These are phyloP conservation scores for Bacidia rubella DNA, from an alignment of 495 filamentous ascomycete species.

Conservation along the genomic window DNA sequence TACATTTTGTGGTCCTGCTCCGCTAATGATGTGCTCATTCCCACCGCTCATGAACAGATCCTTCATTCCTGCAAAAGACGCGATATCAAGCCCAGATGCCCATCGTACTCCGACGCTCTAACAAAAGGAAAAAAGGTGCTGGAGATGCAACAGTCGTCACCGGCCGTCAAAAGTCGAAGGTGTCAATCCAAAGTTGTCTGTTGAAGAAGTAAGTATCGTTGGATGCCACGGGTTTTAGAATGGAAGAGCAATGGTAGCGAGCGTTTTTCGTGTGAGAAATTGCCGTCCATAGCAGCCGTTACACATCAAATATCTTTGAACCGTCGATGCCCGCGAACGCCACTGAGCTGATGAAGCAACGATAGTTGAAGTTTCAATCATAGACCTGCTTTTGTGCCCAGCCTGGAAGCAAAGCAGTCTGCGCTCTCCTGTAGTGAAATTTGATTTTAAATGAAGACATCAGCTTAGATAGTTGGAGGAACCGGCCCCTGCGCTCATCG, in stretches of 20 bases:
- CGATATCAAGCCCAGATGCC: not conserved
- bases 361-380: not conserved
- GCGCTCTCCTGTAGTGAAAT: not conserved
- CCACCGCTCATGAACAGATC: not conserved
- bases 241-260: not conserved
- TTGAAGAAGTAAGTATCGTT: not conserved
- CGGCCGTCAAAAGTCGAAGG: not conserved
- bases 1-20: not conserved
- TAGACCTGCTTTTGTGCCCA: not conserved
- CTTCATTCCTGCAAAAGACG: not conserved
- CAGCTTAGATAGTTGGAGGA: not conserved
- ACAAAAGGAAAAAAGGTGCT: not conserved
- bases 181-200: not conserved
- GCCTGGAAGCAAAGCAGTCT: not conserved
- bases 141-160: not conserved
- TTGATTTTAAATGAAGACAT: not conserved
- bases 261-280: not conserved
- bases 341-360: not conserved
- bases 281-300: not conserved
- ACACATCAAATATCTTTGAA: not conserved
- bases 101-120: constrained; percentile 2
- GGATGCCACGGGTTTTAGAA: not conserved
- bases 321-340: not conserved
- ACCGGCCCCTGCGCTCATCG: too few relatives aligned
- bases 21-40: not conserved